A percentile compares a stretch with the other conserved stretches of the same genome.
phyloP scores from a whole-genome alignment of 768 basidiomycete genomes.

The Phlegmacium glaucopus region DNA sequence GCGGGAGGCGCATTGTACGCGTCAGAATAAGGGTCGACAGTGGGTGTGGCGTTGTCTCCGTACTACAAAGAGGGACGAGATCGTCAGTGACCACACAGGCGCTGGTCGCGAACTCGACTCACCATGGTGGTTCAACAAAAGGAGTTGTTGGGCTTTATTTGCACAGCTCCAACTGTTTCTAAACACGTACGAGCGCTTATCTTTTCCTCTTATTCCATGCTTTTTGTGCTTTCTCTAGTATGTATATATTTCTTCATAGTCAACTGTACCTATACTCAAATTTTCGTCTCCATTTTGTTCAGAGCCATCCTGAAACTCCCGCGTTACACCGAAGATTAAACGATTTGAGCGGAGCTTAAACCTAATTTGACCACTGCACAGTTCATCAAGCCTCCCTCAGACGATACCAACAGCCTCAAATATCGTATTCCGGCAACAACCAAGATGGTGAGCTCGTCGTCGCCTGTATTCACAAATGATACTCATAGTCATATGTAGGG shows the following conservation, averaged over 20 bases:
- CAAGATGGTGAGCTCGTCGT: constrained; percentile 79
- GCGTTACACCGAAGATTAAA: not conserved
- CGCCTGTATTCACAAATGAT: constrained; percentile 22
- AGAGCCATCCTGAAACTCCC: not conserved
- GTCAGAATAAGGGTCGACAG: constrained; percentile 81
- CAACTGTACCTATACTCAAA: too few relatives aligned
- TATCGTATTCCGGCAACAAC: constrained; percentile 55
- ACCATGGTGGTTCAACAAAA: constrained; percentile 72
- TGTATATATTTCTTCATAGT: too few relatives aligned
- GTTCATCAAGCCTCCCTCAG: constrained; percentile 58
- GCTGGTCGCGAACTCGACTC: constrained; percentile 25
- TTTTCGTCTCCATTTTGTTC: not conserved
- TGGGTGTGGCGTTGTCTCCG: constrained; percentile 52
- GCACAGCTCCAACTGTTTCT: constrained; percentile 15
- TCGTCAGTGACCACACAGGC: constrained; percentile 7
- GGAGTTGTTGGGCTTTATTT: constrained; percentile 45
- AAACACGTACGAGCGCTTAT: constrained; percentile 13
- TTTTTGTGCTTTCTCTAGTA: not conserved
- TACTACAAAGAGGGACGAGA: constrained; percentile 46
- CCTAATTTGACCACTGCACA: constrained; percentile 51
- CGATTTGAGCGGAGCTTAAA: constrained; percentile 41
- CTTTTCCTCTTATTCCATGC: not conserved
- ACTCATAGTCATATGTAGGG: constrained; percentile 50
- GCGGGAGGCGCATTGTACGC: constrained; percentile 69
- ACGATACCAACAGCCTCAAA: constrained; percentile 39